phyloP scores from a whole-genome alignment of 2,329 filamentous ascomycete genomes.

The Apiospora koreana region DNA sequence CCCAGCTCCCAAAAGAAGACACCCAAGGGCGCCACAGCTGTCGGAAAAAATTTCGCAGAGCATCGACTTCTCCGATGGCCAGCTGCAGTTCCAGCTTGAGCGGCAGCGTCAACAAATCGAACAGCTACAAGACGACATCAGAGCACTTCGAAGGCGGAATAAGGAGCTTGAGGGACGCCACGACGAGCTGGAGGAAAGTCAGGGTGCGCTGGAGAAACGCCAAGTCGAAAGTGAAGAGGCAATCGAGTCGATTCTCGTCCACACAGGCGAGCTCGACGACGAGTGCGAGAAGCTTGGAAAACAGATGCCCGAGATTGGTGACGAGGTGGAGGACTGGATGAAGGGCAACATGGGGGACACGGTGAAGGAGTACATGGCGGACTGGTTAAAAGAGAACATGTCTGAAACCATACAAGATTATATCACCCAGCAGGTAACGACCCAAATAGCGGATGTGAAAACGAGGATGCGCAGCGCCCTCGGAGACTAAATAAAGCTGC shows the following conservation, averaged over 20 bases:
- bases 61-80: neutral
- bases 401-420: constrained; percentile 2
- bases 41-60: neutral
- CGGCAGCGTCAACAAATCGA: neutral
- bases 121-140: neutral
- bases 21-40: neutral
- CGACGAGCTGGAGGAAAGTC: neutral
- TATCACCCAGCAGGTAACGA: neutral
- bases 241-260: neutral
- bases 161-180: constrained; percentile 1
- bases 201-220: neutral
- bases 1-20: neutral
- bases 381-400: constrained; percentile 11
- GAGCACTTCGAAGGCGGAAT: neutral
- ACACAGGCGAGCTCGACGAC: constrained; percentile 6
- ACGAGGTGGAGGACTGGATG: constrained; percentile 11
- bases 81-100: neutral
- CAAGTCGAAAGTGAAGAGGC: neutral
- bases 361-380: neutral
- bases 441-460: constrained; percentile 5
- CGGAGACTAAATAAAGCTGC: neutral
- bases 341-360: neutral
- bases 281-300: constrained; percentile 1
- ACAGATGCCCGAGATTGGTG: neutral
- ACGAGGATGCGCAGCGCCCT: constrained; percentile 9